phyloP scores from a whole-genome alignment of 2,329 filamentous ascomycete genomes.

The Arthrobotrys musiformis region DNA sequence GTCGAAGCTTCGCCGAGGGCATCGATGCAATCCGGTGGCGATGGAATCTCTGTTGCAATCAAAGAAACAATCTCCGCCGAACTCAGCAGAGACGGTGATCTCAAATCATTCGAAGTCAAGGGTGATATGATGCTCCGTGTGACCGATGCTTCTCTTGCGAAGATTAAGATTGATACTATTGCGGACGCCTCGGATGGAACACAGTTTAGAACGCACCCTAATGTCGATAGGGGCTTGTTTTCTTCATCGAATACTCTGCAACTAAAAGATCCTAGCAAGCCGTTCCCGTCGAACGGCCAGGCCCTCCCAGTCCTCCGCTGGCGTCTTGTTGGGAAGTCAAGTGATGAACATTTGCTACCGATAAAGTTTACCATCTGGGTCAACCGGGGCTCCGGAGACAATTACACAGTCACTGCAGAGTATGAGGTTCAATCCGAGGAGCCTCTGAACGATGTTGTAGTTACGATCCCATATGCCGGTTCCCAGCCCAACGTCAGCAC shows the following conservation, averaged over 20 bases:
- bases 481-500: slow-evolving; percentile 89
- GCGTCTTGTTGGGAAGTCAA: slow-evolving; percentile 77
- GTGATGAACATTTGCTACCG: slow-evolving; percentile 82
- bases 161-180: slow-evolving; percentile 86
- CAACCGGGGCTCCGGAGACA: slow-evolving; percentile 82
- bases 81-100: slow-evolving; percentile 84
- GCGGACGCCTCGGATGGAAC: slow-evolving; percentile 67
- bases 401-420: slow-evolving; percentile 90
- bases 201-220: slow-evolving; percentile 96
- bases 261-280: slow-evolving; percentile 84
- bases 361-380: slow-evolving; percentile 99
- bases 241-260: slow-evolving; percentile 85
- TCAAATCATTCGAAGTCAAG: slow-evolving; percentile 88
- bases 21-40: slow-evolving; percentile 77
- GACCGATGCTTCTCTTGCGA: slow-evolving; percentile 85
- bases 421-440: slow-evolving; percentile 89
- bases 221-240: slow-evolving; percentile 91
- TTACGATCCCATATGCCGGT: slow-evolving; percentile 85
- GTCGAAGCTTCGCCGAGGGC: slow-evolving; percentile 67
- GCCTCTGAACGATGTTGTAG: slow-evolving; percentile 79
- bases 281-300: slow-evolving; percentile 89
- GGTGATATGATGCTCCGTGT: slow-evolving; percentile 93
- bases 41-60: slow-evolving; percentile 87
- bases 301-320: slow-evolving; percentile 91
- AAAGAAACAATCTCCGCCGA: slow-evolving; percentile 91